Base-by-base conservation (phyloP, 2,329 filamentous ascomycete species). In the Phaeophleospora eucalypticola region DNA sequence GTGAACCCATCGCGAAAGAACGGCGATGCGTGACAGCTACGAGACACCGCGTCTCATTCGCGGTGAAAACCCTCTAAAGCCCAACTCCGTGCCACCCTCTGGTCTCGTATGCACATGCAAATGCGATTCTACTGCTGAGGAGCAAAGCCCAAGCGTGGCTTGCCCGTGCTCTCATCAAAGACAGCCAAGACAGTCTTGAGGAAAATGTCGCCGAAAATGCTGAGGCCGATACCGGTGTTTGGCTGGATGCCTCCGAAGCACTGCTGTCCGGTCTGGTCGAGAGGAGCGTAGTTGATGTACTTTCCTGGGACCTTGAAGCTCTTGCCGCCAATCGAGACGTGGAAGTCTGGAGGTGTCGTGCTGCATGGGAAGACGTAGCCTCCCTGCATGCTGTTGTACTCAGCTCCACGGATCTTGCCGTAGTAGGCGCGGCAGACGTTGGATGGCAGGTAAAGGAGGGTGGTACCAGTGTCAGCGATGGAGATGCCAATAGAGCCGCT, bases 211-310 rank as follows among this genome's bases (percentile, higher is more conserved):
- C 88, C 88, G 46, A 90, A 79, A 61, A 94, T 88, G 46, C 76
- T 80, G 53, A 83, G 75, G 4, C 74, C 75, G 38, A 84, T 67
- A n/a, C 75, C 78, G 1, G 66, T 60, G 58, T 78, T 73, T 53
- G 68, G 74, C 73, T 93, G 88, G 53, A 94, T 78, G 40, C 87
- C 88, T 45, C 87, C 87, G 65, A 80, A 90, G 74, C 88, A 93
- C 46, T 59, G 66, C 27, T 58, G 58, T 50, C 63, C 63, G n/a
- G 66, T 67, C 7, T 60, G 50, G 8, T 61, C 55, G 41, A 71
- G 51, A 4, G 74, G 69, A 0, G 74, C 66, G 58, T 75, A 80
- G 65, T 80, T 81, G 68, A 82, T 73, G 63, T 75, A 72, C 39
- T 66, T 64, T 24, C 78, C 79, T 2, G 78, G 75, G 15, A 81